phyloP scores from a whole-genome alignment of 1,284 basidiomycete genomes.

The Cutaneotrichosporon mucoides region DNA sequence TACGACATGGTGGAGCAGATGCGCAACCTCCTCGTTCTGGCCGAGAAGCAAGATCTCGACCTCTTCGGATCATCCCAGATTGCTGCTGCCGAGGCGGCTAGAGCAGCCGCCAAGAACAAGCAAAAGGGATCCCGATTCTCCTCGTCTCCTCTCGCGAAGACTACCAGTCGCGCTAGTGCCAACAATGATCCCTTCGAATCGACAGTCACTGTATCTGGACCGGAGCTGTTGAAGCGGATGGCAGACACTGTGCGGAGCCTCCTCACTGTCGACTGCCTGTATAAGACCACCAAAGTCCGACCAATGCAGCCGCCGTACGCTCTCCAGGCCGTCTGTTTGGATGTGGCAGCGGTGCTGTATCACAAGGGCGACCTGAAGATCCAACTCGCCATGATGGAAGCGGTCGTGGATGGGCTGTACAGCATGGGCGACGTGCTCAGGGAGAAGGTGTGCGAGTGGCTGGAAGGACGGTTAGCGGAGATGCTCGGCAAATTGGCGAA shows the following conservation, averaged over 20 bases:
- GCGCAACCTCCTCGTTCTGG: slow-evolving; percentile 34
- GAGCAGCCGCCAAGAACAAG: neutral
- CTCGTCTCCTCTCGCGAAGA: neutral
- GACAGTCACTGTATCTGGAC: slow-evolving; percentile 6
- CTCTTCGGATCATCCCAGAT: slow-evolving; percentile 23
- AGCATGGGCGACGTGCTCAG: slow-evolving; percentile 44
- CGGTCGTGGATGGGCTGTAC: slow-evolving; percentile 34
- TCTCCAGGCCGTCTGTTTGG: slow-evolving; percentile 43
- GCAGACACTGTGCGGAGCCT: slow-evolving; percentile 16
- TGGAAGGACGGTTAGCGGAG: slow-evolving; percentile 40
- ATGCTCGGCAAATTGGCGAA: slow-evolving; percentile 23
- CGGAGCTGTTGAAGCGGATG: slow-evolving; percentile 23
- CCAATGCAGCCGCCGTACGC: slow-evolving; percentile 36
- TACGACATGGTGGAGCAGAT: slow-evolving; percentile 41
- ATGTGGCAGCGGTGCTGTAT: slow-evolving; percentile 47
- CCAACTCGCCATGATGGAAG: slow-evolving; percentile 44
- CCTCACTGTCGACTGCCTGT: slow-evolving; percentile 32
- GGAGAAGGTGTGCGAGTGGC: slow-evolving; percentile 52
- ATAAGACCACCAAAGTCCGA: slow-evolving; percentile 26
- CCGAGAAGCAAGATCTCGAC: slow-evolving; percentile 32
- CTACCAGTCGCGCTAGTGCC: no score
- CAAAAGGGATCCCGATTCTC: neutral
- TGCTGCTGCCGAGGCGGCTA: slow-evolving; percentile 6
- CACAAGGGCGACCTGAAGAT: slow-evolving; percentile 42
- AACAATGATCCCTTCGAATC: neutral